Evolutionary conservation across 306 rosid species (phyloP).

Genomic region (Mimosa pudica): DNA sequence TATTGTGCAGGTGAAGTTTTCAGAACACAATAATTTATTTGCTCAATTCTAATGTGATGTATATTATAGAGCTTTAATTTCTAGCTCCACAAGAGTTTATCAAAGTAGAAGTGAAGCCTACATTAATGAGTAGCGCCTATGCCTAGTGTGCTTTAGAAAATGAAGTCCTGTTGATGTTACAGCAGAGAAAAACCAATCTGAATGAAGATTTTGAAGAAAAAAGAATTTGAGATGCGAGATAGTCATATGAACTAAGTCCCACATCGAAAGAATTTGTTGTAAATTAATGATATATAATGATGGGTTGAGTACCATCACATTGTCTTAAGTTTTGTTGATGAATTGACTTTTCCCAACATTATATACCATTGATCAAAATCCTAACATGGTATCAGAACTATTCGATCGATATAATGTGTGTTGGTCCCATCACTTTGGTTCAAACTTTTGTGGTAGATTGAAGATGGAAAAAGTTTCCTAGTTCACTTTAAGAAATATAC

Average conservation of each 20-base stretch:
- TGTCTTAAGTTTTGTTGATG: too few relatives aligned
- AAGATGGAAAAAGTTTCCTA: slow-evolving; percentile 20
- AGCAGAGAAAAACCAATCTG: slow-evolving; percentile 7
- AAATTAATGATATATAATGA: too few relatives aligned
- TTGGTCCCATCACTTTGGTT: too few relatives aligned
- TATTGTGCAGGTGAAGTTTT: slow-evolving; percentile 70
- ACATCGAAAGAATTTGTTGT: too few relatives aligned
- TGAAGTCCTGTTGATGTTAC: slow-evolving; percentile 15
- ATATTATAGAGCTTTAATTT: slow-evolving; percentile 14
- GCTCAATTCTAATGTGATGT: slow-evolving; percentile 26
- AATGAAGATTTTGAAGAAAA: slow-evolving; percentile 3
- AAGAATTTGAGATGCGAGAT: slow-evolving; percentile 15
- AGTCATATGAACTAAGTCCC: not conserved
- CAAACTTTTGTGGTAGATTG: too few relatives aligned
- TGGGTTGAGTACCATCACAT: too few relatives aligned
- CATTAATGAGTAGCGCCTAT: not conserved
- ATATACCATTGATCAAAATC: too few relatives aligned
- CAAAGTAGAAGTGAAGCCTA: slow-evolving; percentile 1
- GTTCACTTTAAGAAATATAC: not conserved
- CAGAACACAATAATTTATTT: slow-evolving; percentile 25
- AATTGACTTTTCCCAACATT: too few relatives aligned
- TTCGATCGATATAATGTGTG: too few relatives aligned
- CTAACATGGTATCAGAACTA: too few relatives aligned
- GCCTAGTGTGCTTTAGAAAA: slow-evolving; percentile 24
- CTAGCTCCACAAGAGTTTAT: slow-evolving; percentile 13